A percentile compares a stretch with the other conserved stretches of the same genome.
These are phyloP conservation scores for Bipolaris cookei DNA, from an alignment of 2,329 filamentous ascomycete species.

Conservation along the genomic window DNA sequence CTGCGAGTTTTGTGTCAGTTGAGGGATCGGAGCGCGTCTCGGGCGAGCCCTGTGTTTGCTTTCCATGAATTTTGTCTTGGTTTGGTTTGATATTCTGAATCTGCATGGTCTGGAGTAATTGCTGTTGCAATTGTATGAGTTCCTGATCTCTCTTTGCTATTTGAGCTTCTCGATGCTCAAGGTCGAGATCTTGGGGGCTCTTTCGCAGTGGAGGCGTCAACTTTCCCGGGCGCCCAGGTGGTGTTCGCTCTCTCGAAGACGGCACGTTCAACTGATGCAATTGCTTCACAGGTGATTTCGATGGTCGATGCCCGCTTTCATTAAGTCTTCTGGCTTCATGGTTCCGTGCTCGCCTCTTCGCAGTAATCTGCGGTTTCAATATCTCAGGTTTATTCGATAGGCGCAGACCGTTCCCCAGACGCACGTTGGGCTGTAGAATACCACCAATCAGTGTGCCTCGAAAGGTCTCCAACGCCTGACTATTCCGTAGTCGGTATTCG, in stretches of 20 bases:
- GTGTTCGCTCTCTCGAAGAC: background rate
- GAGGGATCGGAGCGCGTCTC: background rate
- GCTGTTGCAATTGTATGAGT: constrained; percentile 16
- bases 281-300: background rate
- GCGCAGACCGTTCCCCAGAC: constrained; percentile 22
- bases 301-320: background rate
- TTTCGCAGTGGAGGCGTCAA: background rate
- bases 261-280: background rate
- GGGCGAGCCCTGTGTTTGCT: background rate
- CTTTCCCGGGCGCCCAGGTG: background rate
- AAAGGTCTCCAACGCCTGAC: constrained; percentile 19
- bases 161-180: constrained; percentile 15
- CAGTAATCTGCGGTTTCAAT: constrained; percentile 1
- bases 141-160: constrained; percentile 14
- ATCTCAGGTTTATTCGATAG: constrained; percentile 8
- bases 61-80: background rate
- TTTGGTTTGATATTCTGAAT: background rate
- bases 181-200: background rate
- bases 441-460: constrained; percentile 30
- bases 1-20: background rate
- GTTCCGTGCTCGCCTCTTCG: constrained; percentile 2
- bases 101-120: constrained; percentile 9
- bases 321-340: background rate
- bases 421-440: constrained; percentile 30
- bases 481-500: background rate